A percentile compares a stretch with the other conserved stretches of the same genome.
phyloP scores from a whole-genome alignment of 2,329 filamentous ascomycete species.

The Epichloe scottii region DNA sequence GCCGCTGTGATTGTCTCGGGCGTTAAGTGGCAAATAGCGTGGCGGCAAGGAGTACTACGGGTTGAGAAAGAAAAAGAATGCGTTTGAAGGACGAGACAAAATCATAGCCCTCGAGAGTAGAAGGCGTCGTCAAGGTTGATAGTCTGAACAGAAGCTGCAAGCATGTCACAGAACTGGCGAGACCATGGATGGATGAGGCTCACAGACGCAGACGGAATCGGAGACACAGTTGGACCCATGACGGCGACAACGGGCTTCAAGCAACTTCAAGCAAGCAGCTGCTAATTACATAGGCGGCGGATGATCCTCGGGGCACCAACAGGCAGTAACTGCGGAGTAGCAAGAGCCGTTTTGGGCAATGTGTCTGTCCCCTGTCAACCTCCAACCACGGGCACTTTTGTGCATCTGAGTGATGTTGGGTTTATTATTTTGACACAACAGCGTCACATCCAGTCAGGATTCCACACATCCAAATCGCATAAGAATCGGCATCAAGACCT shows the following conservation, averaged over 20 bases:
- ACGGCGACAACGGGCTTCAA: background rate
- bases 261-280: background rate
- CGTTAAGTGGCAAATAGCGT: background rate
- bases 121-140: background rate
- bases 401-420: background rate
- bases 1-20: background rate
- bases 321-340: background rate
- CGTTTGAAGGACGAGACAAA: background rate
- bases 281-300: background rate
- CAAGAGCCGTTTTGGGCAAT: background rate
- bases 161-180: slow-evolving; percentile 1
- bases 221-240: background rate
- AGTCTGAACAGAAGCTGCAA: background rate
- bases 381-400: too few species aligned
- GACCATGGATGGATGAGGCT: background rate
- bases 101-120: background rate
- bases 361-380: too few species aligned
- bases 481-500: background rate
- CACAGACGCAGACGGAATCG: background rate
- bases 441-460: too few species aligned
- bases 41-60: background rate
- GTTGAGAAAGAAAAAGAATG: background rate
- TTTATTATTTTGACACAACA: background rate
- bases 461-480: background rate
- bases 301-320: background rate